Conservation (phyloP, 2,329 filamentous ascomycete species). For the Trichoderma arundinaceum region DNA sequence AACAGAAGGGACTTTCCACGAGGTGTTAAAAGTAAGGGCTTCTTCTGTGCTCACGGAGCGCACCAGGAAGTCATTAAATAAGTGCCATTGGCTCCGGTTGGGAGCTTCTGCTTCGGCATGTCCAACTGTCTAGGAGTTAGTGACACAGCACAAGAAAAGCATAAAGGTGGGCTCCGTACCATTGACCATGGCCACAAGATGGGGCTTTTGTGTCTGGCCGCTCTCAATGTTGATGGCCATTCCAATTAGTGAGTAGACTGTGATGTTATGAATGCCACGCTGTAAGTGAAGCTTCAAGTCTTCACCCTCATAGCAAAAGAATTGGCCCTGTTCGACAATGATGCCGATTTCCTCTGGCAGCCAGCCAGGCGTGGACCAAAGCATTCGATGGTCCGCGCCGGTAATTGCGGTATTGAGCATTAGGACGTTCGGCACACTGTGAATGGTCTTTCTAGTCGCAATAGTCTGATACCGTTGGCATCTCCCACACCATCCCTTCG, state of each 20-base stretch:
- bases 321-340: slow-evolving; percentile 86
- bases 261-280: slow-evolving; percentile 78
- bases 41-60: slow-evolving; percentile 79
- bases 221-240: slow-evolving; percentile 89
- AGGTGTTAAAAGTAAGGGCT: slow-evolving; percentile 84
- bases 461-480: slow-evolving; percentile 92
- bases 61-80: slow-evolving; percentile 98
- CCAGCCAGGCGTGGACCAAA: slow-evolving; percentile 92
- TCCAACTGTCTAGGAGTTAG: slow-evolving; percentile 55
- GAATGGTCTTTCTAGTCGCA: slow-evolving; percentile 81
- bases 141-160: background rate
- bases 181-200: slow-evolving; percentile 90
- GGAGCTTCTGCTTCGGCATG: slow-evolving; percentile 67
- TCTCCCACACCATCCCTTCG: slow-evolving; percentile 89
- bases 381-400: slow-evolving; percentile 72
- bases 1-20: slow-evolving; percentile 92
- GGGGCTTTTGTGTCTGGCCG: slow-evolving; percentile 82
- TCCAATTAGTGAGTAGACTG: slow-evolving; percentile 89
- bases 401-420: slow-evolving; percentile 84
- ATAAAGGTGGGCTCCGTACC: slow-evolving; percentile 53
- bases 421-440: slow-evolving; percentile 81
- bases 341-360: slow-evolving; percentile 93
- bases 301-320: slow-evolving; percentile 93
- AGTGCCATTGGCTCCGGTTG: slow-evolving; percentile 78
- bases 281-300: slow-evolving; percentile 82